Evolutionary conservation across 352 stramenopile genomes (phyloP).

Genomic region (Globisporangium cederbergense): DNA sequence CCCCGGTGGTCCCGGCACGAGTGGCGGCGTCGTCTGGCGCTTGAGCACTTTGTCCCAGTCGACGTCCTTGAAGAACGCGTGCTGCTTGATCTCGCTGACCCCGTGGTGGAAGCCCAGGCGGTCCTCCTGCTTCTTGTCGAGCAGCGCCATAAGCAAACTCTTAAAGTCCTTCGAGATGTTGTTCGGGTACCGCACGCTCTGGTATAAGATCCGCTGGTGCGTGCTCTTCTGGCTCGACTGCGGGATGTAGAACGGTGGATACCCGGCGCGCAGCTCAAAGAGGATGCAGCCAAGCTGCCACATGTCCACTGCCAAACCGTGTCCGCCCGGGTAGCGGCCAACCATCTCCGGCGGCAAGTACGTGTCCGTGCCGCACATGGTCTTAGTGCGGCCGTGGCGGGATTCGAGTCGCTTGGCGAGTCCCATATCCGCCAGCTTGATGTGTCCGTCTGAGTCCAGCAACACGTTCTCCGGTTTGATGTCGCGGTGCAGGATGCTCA

Average conservation of each 20-base stretch:
- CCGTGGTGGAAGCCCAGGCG: conserved; percentile 60
- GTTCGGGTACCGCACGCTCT: conserved; percentile 81
- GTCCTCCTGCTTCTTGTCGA: conserved; percentile 84
- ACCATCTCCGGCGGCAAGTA: conserved; percentile 91
- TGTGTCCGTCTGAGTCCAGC: conserved; percentile 83
- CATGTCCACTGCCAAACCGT: conserved; percentile 90
- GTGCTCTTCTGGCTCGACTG: conserved; percentile 88
- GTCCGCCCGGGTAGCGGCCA: conserved; percentile 60
- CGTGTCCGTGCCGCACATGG: conserved; percentile 89
- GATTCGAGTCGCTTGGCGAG: conserved; percentile 86
- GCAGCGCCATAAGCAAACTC: conserved; percentile 55
- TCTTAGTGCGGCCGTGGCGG: conserved; percentile 72
- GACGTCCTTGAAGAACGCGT: conserved; percentile 74
- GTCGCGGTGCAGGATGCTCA: conserved; percentile 92
- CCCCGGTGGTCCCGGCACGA: conserved; percentile 59
- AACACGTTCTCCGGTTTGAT: conserved; percentile 94
- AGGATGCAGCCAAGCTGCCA: conserved; percentile 93
- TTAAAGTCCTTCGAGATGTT: conserved; percentile 80
- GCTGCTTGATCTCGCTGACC: conserved; percentile 60
- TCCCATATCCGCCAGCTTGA: conserved; percentile 91
- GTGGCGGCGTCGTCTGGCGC: conserved; percentile 53
- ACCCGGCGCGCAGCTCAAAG: conserved; percentile 91
- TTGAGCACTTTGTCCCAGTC: conserved; percentile 76
- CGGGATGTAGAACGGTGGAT: conserved; percentile 90
- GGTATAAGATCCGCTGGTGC: conserved; percentile 89